These are phyloP conservation scores for Metarhizium rileyi DNA, from an alignment of 2,329 filamentous ascomycete genomes.

Conservation along the genomic window DNA sequence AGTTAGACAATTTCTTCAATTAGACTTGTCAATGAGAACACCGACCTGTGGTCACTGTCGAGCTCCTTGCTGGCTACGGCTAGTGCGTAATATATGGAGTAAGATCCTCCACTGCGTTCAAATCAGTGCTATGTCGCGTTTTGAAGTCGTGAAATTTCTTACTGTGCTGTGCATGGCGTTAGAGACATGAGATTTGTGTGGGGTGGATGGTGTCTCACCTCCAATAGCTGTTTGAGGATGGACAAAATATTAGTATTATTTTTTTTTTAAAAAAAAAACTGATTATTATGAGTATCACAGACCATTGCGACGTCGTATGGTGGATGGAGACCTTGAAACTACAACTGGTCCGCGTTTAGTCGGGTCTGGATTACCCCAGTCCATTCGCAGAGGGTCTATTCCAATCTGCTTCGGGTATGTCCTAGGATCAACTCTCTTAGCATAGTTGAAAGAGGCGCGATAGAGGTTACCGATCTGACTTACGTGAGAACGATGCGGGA, in stretches of 20 bases:
- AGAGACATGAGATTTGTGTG: background rate
- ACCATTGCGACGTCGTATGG: slow-evolving; percentile 75
- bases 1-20: background rate
- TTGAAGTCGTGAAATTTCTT: slow-evolving; percentile 9
- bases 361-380: slow-evolving; percentile 76
- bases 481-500: slow-evolving; percentile 48
- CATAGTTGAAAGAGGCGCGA: background rate
- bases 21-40: background rate
- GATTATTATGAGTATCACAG: too few relatives aligned
- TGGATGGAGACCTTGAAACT: slow-evolving; percentile 66
- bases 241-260: background rate
- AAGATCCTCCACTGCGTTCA: slow-evolving; percentile 61
- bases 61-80: slow-evolving; percentile 88
- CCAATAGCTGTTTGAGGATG: slow-evolving; percentile 37
- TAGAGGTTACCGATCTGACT: slow-evolving; percentile 9
- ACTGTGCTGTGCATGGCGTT: slow-evolving; percentile 24
- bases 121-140: background rate
- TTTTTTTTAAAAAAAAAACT: too few relatives aligned
- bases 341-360: slow-evolving; percentile 74
- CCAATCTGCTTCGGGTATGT: slow-evolving; percentile 93
- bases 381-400: slow-evolving; percentile 80
- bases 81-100: slow-evolving; percentile 90
- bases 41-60: slow-evolving; percentile 62
- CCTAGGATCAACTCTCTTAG: slow-evolving; percentile 21
- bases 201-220: slow-evolving; percentile 30